Conservation (phyloP, 2,329 filamentous ascomycete genomes). For the Xylariomycetidae sp. region DNA sequence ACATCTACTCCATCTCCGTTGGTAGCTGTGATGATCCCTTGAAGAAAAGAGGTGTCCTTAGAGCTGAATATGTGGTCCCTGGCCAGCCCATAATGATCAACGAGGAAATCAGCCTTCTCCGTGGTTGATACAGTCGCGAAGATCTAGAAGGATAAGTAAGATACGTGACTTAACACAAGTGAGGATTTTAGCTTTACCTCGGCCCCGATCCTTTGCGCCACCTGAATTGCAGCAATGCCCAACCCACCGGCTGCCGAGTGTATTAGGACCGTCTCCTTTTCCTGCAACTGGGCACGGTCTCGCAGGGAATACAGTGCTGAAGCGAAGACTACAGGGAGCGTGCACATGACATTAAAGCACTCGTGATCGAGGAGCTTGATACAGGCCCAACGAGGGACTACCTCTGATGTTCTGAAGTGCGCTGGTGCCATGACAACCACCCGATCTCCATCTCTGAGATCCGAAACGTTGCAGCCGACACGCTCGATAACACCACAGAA, state of each 20-base stretch:
- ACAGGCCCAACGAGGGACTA: conserved; percentile 19
- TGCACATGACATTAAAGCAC: conserved; percentile 12
- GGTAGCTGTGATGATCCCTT: not conserved
- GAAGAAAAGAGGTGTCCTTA: not conserved
- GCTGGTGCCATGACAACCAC: conserved; percentile 21
- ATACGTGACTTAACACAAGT: no score
- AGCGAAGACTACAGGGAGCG: conserved; percentile 20
- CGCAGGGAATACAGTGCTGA: conserved; percentile 29
- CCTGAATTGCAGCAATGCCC: conserved; percentile 30
- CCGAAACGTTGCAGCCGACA: conserved; percentile 9
- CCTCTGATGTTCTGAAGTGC: conserved; percentile 20
- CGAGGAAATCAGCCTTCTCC: not conserved
- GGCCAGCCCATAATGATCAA: not conserved
- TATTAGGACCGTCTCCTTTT: conserved; percentile 28
- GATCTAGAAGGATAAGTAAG: no score
- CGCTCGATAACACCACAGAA: conserved; percentile 21
- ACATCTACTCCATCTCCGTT: not conserved
- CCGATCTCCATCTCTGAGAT: conserved; percentile 20
- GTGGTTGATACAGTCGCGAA: not conserved
- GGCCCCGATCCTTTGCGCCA: conserved; percentile 26
- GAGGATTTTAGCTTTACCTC: conserved; percentile 14
- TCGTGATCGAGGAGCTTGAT: conserved; percentile 16
- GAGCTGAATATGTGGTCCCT: not conserved
- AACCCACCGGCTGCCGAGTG: conserved; percentile 31
- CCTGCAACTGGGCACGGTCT: conserved; percentile 20